Evolutionary conservation across 441 rosid species (phyloP), one percentile per base, ranked within the genome.

Genomic region (Populus hybrid): DNA sequence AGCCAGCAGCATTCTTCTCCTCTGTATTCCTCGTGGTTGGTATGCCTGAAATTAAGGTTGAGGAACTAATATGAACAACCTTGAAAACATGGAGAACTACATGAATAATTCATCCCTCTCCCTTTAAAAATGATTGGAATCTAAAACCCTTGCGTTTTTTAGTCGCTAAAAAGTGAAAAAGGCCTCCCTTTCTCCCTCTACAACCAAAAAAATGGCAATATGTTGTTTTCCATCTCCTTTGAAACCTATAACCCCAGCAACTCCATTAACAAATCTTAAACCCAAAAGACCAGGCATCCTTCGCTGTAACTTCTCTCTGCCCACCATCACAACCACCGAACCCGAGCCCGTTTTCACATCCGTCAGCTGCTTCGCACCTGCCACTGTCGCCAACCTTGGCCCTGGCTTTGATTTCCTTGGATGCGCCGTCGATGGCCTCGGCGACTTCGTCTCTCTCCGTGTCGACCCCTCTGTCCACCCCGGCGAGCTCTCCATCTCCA

Each of bases 371-470:
- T 95, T 95, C 79, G 97, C 98, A 0, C 98, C 98, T 2, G 98
- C 98, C 35, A 95, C 98, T 26, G 89, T 95, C 1, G 94, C 97
- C 71, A 95, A 92, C 78, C 89, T 95, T 7, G 98, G 98, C 50
- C 99, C 98, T 6, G 94, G 99, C 8, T 95, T 92, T 75, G 99
- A 95, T 81, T 91, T 93, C 88, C 83, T 95, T 6, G 98, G 98
- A 11, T 91, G 93, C 76, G 96, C 97, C 76, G 97, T 95, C 65
- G 99, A 93, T 34, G 98, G 98, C 57, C 87, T 93, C 75, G 99
- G 99, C 0, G 98, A 93, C 79, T 84, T 83, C 71, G 98, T 95
- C 71, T 83, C 90, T 59, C 87, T 87, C 73, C 83, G n/a, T 76
- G 78, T 95, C 11, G 98, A 95, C 77, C 86, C 96, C 3, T 36